Percentiles rank a stretch among this genome's conserved stretches.
These are phyloP conservation scores for Arthrobotrys pseudoclavata DNA, from an alignment of 2,329 filamentous ascomycete species.

Conservation along the genomic window DNA sequence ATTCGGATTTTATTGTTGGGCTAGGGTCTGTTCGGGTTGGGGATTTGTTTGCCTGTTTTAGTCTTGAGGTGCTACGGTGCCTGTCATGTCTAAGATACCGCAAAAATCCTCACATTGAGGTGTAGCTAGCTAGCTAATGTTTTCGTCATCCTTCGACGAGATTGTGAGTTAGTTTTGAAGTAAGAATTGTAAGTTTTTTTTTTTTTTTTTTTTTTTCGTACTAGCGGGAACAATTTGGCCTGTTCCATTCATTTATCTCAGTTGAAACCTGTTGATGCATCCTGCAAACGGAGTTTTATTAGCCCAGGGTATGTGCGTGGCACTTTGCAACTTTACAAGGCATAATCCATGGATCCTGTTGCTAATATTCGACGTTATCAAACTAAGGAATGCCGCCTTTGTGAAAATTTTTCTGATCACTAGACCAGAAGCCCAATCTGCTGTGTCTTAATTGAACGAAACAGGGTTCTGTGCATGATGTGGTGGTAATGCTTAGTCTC, in stretches of 20 bases:
- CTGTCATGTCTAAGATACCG: too few species aligned
- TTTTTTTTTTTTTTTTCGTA: background rate
- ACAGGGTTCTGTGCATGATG: too few species aligned
- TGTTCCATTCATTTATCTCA: too few species aligned
- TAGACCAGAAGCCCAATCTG: too few species aligned
- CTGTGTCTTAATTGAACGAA: too few species aligned
- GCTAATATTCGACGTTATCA: background rate
- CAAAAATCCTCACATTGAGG: too few species aligned
- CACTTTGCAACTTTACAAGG: background rate
- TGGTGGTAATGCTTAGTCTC: too few species aligned
- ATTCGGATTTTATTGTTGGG: background rate
- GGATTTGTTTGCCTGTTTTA: constrained; percentile 1
- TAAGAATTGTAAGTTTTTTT: too few species aligned
- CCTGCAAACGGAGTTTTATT: background rate
- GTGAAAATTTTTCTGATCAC: too few species aligned
- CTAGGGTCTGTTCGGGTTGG: background rate
- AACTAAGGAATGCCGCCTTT: background rate
- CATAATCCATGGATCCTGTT: constrained; percentile 4
- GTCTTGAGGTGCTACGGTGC: background rate
- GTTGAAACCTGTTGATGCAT: background rate
- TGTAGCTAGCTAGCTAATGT: too few species aligned
- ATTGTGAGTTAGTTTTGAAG: too few species aligned
- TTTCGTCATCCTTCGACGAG: too few species aligned
- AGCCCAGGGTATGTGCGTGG: background rate
- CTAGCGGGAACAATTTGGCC: background rate